Base-by-base conservation (phyloP, 2,329 filamentous ascomycete species). In the Pezicula carpinea region DNA sequence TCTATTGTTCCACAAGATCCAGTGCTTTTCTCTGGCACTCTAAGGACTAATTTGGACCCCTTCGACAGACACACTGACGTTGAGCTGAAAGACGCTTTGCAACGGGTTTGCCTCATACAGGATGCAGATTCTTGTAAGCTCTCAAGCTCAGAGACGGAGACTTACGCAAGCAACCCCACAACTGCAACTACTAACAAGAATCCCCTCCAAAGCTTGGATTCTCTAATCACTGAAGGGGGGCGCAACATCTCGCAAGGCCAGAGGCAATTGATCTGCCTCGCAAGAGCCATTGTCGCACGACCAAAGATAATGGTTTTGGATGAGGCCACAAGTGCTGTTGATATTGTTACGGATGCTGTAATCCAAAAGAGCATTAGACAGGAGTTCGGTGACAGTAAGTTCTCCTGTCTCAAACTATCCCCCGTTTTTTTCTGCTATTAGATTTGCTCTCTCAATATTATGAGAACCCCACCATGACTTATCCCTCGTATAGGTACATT, bases 241-340 rank as follows among this genome's bases (percentile, higher is more conserved):
- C 74, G 83, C 3, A 89, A 88, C 62, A 71, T 88, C 11, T 86
- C 82, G 0, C 84, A 87, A 59, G 84, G 85, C 29, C 85, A 89
- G 63, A 76, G 85, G 2, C 85, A 89, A 61, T 79, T 88, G 0
- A 74, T 89, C 21, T 87, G 83, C 57, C 77, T 87, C 5, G 84
- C 84, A 2, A 80, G 80, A 43, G 84, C 80, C 42, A 86, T 88
- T 54, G 79, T 87, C 18, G 74, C 79, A 0, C 76, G 81, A 0
- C 84, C 85, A 10, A 83, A 84, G 60, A 79, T 90, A 54, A 84
- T 90, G 77, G 79, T 89, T 2, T 75, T 89, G 3, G 86, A 90
- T 62, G 86, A 89, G 66, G 85, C 86, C 1, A 90, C 86, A 0
- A 83, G 79, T 6, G 83, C 85, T 0, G 84, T 89, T 5, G 85